Percentiles rank a stretch among this genome's conserved stretches.
These are phyloP conservation scores for Guyanaporus albipodus DNA, from an alignment of 768 basidiomycete species.

Conservation along the genomic window DNA sequence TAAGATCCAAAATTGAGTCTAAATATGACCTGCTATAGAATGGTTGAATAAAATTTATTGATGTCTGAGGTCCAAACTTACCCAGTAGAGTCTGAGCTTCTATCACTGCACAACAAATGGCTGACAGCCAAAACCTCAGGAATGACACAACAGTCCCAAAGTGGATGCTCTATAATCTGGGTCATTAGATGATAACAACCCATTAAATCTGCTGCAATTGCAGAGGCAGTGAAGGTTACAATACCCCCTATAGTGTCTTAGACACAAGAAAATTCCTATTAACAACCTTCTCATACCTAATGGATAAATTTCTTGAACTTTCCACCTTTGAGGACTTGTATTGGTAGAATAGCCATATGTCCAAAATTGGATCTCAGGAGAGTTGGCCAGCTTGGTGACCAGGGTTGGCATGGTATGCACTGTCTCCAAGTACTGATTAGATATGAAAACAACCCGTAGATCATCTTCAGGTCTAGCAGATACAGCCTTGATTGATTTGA, in stretches of 20 bases:
- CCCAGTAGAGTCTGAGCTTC: background rate
- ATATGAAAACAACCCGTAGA: constrained; percentile 58
- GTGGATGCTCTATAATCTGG: constrained; percentile 53
- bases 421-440: constrained; percentile 51
- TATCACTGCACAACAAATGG: constrained; percentile 12
- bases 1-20: constrained; percentile 21
- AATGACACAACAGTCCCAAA: constrained; percentile 66
- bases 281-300: constrained; percentile 43
- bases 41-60: background rate
- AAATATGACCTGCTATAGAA: constrained; percentile 13
- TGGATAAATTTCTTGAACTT: constrained; percentile 64
- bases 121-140: constrained; percentile 58
- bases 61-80: constrained; percentile 1
- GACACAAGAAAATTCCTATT: background rate
- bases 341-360: constrained; percentile 63
- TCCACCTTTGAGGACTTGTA: constrained; percentile 52
- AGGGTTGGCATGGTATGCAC: constrained; percentile 49
- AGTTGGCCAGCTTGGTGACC: constrained; percentile 42
- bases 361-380: constrained; percentile 53
- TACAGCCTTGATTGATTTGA: constrained; percentile 42
- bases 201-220: constrained; percentile 50
- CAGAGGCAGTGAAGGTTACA: constrained; percentile 64
- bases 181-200: constrained; percentile 46
- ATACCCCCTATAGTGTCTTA: constrained; percentile 53
- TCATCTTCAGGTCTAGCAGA: constrained; percentile 37